A percentile compares a stretch with the other conserved stretches of the same genome.
phyloP scores from a whole-genome alignment of 345 rosid genomes.

The Linum trigynum region DNA sequence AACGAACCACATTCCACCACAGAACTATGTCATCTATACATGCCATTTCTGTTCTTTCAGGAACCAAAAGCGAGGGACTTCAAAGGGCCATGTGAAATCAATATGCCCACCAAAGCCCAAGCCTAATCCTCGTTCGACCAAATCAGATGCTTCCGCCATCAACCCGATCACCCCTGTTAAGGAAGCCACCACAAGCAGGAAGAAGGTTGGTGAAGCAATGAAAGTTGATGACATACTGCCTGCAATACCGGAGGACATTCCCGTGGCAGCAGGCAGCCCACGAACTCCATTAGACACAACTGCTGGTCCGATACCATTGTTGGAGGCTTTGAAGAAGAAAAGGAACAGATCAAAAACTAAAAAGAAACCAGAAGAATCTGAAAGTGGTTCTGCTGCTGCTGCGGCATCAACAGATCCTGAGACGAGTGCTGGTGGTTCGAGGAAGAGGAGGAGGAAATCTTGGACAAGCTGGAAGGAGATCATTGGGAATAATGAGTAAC shows the following conservation, averaged over 20 bases:
- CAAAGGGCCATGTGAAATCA: conserved; percentile 40
- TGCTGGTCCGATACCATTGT: conserved; percentile 16
- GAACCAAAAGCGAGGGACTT: conserved; percentile 48
- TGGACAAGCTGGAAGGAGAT: conserved; percentile 50
- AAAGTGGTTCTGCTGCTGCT: conserved; percentile 7
- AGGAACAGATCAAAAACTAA: conserved; percentile 34
- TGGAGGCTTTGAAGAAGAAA: conserved; percentile 36
- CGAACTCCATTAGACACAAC: conserved; percentile 23
- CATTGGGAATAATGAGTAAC: conserved; percentile 22
- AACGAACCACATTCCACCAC: conserved; percentile 19
- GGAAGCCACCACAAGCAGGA: neutral
- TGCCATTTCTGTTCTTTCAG: conserved; percentile 56
- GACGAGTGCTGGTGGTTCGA: conserved; percentile 21
- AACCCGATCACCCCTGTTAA: neutral
- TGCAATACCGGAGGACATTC: neutral
- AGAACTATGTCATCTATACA: conserved; percentile 58
- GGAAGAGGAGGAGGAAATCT: conserved; percentile 41
- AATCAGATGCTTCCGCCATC: neutral
- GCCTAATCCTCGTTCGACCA: neutral
- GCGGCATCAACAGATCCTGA: neutral
- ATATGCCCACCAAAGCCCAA: conserved; percentile 29
- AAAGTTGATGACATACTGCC: no score
- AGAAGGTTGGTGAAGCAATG: no score
- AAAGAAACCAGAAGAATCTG: conserved; percentile 23
- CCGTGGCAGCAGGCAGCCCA: conserved; percentile 11